A percentile compares a stretch with the other conserved stretches of the same genome.
These are phyloP conservation scores for Trichoderma breve DNA, from an alignment of 2,329 filamentous ascomycete species.

Conservation along the genomic window DNA sequence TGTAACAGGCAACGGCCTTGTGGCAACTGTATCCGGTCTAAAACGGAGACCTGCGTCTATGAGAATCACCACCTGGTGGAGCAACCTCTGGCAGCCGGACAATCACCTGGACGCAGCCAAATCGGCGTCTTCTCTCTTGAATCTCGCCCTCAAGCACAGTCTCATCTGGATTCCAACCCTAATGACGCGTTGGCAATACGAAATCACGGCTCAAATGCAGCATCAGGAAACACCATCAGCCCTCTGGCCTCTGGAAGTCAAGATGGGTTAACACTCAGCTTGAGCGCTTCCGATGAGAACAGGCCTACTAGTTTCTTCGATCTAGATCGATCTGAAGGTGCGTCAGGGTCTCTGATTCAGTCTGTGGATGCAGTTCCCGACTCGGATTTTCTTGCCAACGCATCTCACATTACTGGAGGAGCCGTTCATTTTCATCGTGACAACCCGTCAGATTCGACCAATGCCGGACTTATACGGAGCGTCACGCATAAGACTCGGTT, in stretches of 20 bases:
- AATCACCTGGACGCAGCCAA: neutral
- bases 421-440: conserved; percentile 45
- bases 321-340: neutral
- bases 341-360: neutral
- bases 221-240: neutral
- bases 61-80: conserved; percentile 23
- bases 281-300: neutral
- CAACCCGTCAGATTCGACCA: conserved; percentile 30
- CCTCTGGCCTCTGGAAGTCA: conserved; percentile 19
- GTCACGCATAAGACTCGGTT: conserved; percentile 55
- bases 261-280: conserved; percentile 19
- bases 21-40: conserved; percentile 41
- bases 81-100: neutral
- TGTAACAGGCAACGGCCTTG: conserved; percentile 43
- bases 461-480: conserved; percentile 38
- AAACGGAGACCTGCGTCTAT: conserved; percentile 36
- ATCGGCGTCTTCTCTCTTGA: conserved; percentile 2
- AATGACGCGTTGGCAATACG: neutral
- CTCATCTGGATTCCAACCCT: neutral
- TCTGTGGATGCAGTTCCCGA: conserved; percentile 1
- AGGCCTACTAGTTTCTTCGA: neutral
- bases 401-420: conserved; percentile 39
- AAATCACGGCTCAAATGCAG: neutral
- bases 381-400: conserved; percentile 35
- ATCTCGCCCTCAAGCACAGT: neutral